Conservation (phyloP, 495 filamentous ascomycete genomes). For the Xylaria intraflava region DNA sequence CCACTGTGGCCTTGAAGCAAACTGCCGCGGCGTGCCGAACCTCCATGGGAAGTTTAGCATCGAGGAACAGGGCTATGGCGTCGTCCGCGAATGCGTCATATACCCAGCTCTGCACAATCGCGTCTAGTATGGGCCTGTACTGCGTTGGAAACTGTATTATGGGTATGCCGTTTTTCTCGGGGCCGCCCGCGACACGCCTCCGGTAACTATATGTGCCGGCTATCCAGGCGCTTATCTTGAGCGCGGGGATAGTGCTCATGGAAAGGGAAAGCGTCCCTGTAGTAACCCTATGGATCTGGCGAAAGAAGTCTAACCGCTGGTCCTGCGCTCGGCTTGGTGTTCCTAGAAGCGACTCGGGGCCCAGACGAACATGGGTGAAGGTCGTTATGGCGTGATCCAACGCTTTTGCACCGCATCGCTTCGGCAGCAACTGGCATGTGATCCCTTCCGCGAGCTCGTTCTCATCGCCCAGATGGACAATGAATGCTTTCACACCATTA, state of each 20-base stretch:
- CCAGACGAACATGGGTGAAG: constrained; percentile 30
- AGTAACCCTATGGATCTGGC: constrained; percentile 23
- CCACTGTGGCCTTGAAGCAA: constrained; percentile 25
- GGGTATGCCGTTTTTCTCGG: constrained; percentile 14
- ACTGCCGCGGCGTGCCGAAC: constrained; percentile 7
- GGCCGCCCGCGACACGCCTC: constrained; percentile 19
- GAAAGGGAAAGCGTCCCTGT: constrained; percentile 26
- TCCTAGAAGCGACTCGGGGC: constrained; percentile 26
- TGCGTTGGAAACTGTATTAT: constrained; percentile 33
- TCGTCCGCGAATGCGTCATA: constrained; percentile 24
- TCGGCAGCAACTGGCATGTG: constrained; percentile 24
- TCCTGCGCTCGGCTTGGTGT: constrained; percentile 10
- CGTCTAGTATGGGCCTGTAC: constrained; percentile 28
- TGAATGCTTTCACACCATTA: constrained; percentile 30
- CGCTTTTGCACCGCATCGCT: constrained; percentile 21
- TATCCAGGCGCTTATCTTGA: constrained; percentile 21
- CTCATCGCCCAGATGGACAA: constrained; percentile 27
- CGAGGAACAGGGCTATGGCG: constrained; percentile 5
- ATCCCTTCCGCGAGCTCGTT: constrained; percentile 29
- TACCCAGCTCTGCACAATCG: constrained; percentile 23
- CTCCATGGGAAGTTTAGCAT: not conserved
- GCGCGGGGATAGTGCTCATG: constrained; percentile 18
- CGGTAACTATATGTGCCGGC: constrained; percentile 28
- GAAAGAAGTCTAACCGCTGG: constrained; percentile 23
- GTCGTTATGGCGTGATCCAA: constrained; percentile 34